A percentile compares a stretch with the other conserved stretches of the same genome.
These are phyloP conservation scores for Cyberlindnera mycetangii DNA, from an alignment of 805 yeast species.

Conservation along the genomic window DNA sequence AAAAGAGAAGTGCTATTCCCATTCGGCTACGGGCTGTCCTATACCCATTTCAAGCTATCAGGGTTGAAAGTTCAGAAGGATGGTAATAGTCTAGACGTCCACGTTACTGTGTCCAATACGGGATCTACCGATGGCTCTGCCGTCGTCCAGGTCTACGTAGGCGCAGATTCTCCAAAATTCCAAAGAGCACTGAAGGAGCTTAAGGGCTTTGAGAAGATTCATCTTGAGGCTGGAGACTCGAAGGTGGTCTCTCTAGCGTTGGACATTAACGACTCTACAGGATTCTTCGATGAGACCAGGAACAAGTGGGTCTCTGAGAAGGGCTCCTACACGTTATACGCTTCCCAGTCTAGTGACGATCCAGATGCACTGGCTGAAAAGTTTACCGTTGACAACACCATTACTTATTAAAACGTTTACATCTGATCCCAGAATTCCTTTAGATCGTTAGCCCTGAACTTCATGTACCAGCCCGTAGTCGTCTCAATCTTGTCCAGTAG, in stretches of 20 bases:
- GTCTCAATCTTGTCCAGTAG: conserved; percentile 28
- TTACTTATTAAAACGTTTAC: background rate
- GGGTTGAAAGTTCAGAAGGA: conserved; percentile 33
- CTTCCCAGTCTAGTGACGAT: conserved; percentile 39
- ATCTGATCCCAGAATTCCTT: conserved; percentile 28
- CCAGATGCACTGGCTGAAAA: conserved; percentile 12
- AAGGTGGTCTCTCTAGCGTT: conserved; percentile 34
- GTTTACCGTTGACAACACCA: conserved; percentile 12
- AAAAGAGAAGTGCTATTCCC: conserved; percentile 48
- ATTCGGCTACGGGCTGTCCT: conserved; percentile 63
- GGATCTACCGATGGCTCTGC: conserved; percentile 50
- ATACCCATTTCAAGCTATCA: conserved; percentile 44
- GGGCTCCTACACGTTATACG: conserved; percentile 46
- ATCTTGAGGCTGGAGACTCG: conserved; percentile 41
- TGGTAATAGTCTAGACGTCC: conserved; percentile 26
- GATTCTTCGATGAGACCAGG: conserved; percentile 49
- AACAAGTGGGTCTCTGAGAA: conserved; percentile 49
- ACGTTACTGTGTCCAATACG: conserved; percentile 42
- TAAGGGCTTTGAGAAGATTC: conserved; percentile 53
- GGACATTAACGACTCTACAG: conserved; percentile 44
- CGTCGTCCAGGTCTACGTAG: conserved; percentile 52
- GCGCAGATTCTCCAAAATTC: conserved; percentile 31
- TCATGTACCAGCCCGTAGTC: conserved; percentile 34
- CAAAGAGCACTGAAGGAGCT: conserved; percentile 57
- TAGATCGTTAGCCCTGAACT: conserved; percentile 30